Evolutionary conservation across 2,329 filamentous ascomycete species (phyloP), one percentile per base, ranked within the genome.

Genomic region (Clonostachys byssicola): DNA sequence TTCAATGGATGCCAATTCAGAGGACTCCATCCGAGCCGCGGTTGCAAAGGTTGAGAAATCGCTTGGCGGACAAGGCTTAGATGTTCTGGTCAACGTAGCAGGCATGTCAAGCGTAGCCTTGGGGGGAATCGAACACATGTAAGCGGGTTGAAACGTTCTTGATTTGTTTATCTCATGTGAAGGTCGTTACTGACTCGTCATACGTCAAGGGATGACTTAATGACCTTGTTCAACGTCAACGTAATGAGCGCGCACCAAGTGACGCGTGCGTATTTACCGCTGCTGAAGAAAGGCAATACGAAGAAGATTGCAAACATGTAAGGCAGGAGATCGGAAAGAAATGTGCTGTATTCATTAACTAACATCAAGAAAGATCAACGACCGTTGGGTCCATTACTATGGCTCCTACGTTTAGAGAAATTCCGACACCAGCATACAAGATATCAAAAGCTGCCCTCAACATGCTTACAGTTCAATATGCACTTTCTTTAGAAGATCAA

Each of bases 361-460:
- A 16, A 23, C 9, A n/a, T 13, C 3, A 9, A n/a, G 6, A 12
- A 10, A 48, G 46, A 12, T 46, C 43, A 16, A 18, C 67, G 3
- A 70, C 65, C 0, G 41, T 75, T 4, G 72, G 69, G 30, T 75
- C 72, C 1, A 66, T 74, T 5, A 46, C 58, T 17, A 46, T 54
- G 49, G 58, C 60, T 0, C 12, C 52, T 1, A 42, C 41, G 5
- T 67, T 50, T 46, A 46, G 40, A 2, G 38, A 45, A 1, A 48
- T 56, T 4, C 60, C 62, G 0, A 44, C 51, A 0, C 68, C 68
- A 1, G 62, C 69, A 0, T 77, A 77, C 59, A 74, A 73, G 48
- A 62, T 75, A 48, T 63, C 67, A 30, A 77, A 77, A 51, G 64
- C 72, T 0, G 72, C 71, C 0, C 49, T 76, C 49, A 75, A 75